Conservation (phyloP, 805 yeast genomes). For the Hanseniaspora mollemarum region DNA sequence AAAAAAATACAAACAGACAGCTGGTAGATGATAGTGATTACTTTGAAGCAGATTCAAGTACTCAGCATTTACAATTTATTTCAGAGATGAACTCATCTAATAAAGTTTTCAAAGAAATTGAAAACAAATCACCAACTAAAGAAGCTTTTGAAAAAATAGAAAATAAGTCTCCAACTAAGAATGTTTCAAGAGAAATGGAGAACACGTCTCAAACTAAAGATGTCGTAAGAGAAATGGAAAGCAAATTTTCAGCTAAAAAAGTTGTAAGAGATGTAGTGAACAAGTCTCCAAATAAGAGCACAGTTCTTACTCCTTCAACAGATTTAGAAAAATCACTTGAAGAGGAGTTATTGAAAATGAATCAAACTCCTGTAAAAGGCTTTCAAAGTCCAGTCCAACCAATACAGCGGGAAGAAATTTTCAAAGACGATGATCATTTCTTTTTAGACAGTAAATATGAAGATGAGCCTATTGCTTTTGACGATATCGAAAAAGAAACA, state of each 20-base stretch:
- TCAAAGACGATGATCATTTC: background rate
- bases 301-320: background rate
- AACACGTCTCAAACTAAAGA: no score
- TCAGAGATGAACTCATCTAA: background rate
- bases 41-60: background rate
- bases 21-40: background rate
- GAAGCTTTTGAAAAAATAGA: background rate
- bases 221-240: no score
- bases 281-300: no score
- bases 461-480: constrained; percentile 3
- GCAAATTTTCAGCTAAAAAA: no score
- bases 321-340: constrained; percentile 5
- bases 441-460: background rate
- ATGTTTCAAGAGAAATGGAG: no score
- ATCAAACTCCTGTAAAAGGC: background rate
- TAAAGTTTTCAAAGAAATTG: background rate
- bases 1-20: background rate
- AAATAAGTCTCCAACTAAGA: background rate
- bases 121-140: background rate
- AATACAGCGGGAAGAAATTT: background rate
- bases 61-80: background rate
- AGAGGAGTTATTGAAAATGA: constrained; percentile 1
- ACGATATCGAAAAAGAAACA: background rate
- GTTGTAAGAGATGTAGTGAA: no score
- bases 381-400: background rate